These are phyloP conservation scores for Lasiosphaeria ovina DNA, from an alignment of 495 filamentous ascomycete genomes.

Conservation along the genomic window DNA sequence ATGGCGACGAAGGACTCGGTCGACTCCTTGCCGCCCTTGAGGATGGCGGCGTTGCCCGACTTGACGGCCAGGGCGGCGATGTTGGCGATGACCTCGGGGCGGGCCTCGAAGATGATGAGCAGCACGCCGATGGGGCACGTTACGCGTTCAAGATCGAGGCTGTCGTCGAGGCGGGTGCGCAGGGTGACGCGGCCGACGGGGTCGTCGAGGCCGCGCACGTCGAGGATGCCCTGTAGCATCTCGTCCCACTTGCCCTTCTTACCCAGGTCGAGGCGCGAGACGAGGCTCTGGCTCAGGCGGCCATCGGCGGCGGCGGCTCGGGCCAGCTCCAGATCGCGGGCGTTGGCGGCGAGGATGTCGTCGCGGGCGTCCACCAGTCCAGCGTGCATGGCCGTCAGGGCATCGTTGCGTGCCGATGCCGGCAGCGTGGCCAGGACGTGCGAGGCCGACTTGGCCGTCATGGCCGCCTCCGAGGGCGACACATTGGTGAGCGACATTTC, in stretches of 20 bases:
- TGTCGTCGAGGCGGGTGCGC: constrained; percentile 85
- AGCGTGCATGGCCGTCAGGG: constrained; percentile 75
- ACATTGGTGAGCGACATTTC: constrained; percentile 76
- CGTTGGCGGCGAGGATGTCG: constrained; percentile 82
- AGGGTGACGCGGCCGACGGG: constrained; percentile 86
- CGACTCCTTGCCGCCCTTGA: constrained; percentile 97
- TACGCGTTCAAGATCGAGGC: constrained; percentile 76
- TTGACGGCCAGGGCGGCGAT: constrained; percentile 97
- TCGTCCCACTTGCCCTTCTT: constrained; percentile 92
- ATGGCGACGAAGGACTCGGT: constrained; percentile 90
- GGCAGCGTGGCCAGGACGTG: constrained; percentile 66
- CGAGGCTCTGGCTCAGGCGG: constrained; percentile 73
- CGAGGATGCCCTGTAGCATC: constrained; percentile 93
- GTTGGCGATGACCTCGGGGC: constrained; percentile 98
- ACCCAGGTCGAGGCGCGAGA: constrained; percentile 86
- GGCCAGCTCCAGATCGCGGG: constrained; percentile 72
- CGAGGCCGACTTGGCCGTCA: constrained; percentile 67
- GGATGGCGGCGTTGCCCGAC: constrained; percentile 93
- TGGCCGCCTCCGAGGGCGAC: constrained; percentile 62
- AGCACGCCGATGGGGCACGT: constrained; percentile 94
- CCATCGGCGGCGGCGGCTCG: constrained; percentile 69
- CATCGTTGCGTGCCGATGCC: constrained; percentile 69
- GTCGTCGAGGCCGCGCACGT: constrained; percentile 83
- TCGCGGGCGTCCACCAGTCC: constrained; percentile 65
- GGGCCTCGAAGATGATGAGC: constrained; percentile 95